A percentile compares a stretch with the other conserved stretches of the same genome.
phyloP scores from a whole-genome alignment of 352 stramenopile genomes.

The Pythium oligandrum region DNA sequence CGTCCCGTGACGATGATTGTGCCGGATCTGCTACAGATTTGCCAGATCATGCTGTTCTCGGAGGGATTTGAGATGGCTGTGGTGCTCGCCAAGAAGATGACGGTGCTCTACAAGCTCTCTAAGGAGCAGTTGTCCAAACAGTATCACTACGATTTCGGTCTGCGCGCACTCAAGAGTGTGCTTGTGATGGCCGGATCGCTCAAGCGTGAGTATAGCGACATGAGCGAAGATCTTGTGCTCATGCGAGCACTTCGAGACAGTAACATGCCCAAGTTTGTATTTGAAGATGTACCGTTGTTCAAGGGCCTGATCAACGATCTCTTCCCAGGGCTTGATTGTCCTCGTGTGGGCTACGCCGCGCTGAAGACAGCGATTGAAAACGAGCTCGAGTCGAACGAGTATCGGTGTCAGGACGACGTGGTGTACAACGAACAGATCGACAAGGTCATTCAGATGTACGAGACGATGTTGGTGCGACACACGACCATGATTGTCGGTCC shows the following conservation, averaged over 20 bases:
- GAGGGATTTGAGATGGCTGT: slow-evolving; percentile 92
- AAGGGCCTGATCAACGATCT: slow-evolving; percentile 93
- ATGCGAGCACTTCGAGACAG: slow-evolving; percentile 93
- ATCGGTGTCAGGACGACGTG: slow-evolving; percentile 44
- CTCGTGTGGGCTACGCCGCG: slow-evolving; percentile 88
- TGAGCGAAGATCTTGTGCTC: slow-evolving; percentile 93
- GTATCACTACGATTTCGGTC: slow-evolving; percentile 95
- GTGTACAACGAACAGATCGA: slow-evolving; percentile 92
- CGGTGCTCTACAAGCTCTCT: slow-evolving; percentile 94
- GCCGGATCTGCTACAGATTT: slow-evolving; percentile 89
- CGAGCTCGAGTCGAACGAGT: slow-evolving; percentile 82
- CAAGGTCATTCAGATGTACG: slow-evolving; percentile 97
- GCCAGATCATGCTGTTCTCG: slow-evolving; percentile 93
- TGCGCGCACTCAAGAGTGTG: slow-evolving; percentile 92
- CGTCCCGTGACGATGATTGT: slow-evolving; percentile 93
- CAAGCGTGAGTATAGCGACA: slow-evolving; percentile 91
- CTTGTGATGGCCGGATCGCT: slow-evolving; percentile 92
- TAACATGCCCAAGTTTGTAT: slow-evolving; percentile 97
- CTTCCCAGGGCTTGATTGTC: slow-evolving; percentile 92
- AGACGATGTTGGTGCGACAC: slow-evolving; percentile 94
- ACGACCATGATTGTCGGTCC: slow-evolving; percentile 96
- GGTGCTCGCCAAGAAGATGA: slow-evolving; percentile 91
- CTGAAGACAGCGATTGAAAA: slow-evolving; percentile 87
- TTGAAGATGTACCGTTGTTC: slow-evolving; percentile 94
- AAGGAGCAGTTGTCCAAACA: slow-evolving; percentile 94